Evolutionary conservation across 371 early-diverging fungal genomes (phyloP).

Genomic region (Mucor piriformis): DNA sequence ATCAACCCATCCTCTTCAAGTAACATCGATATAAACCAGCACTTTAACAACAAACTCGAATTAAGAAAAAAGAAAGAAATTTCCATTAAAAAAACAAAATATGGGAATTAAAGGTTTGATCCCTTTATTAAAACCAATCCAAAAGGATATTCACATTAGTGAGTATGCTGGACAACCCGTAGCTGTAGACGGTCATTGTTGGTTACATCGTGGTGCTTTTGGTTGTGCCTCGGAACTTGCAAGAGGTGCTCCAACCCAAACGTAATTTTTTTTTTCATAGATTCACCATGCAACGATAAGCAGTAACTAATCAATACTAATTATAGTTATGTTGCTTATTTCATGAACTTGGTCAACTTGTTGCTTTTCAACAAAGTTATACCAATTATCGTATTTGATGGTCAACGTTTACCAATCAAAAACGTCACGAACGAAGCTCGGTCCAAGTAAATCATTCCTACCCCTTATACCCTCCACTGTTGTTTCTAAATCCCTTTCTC

Average conservation of each 20-base stretch:
- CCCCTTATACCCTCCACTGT: background rate
- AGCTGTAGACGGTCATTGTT: conserved; percentile 92
- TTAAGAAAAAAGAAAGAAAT: no score
- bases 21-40: no score
- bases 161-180: conserved; percentile 74
- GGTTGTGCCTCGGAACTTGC: conserved; percentile 80
- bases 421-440: conserved; percentile 68
- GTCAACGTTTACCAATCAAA: conserved; percentile 90
- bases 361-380: conserved; percentile 71
- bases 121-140: conserved; percentile 74
- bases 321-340: conserved; percentile 75
- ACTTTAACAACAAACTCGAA: no score
- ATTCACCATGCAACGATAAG: background rate
- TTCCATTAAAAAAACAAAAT: no score
- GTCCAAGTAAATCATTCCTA: background rate
- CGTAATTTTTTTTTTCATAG: conserved; percentile 37
- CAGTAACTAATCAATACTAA: background rate
- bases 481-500: no score
- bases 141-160: conserved; percentile 64
- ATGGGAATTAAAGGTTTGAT: conserved; percentile 93
- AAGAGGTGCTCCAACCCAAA: conserved; percentile 61
- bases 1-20: no score
- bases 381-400: conserved; percentile 97
- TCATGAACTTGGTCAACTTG: conserved; percentile 72
- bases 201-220: conserved; percentile 90